These are phyloP conservation scores for Flueggea neowawraea DNA, from an alignment of 441 rosid species.

Conservation along the genomic window DNA sequence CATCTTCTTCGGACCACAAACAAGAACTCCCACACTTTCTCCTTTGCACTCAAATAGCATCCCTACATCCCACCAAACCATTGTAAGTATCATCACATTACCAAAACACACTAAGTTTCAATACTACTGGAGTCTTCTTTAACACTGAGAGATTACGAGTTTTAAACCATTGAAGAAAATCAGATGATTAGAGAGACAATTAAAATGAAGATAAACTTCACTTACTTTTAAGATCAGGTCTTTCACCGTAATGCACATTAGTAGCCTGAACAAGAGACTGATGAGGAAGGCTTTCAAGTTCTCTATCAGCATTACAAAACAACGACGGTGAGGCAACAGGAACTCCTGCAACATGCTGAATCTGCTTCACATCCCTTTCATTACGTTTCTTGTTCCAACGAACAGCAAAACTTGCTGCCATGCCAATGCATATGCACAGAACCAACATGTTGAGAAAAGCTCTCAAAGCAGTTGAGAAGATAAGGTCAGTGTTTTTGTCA, in stretches of 20 bases:
- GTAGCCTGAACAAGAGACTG: constrained; percentile 48
- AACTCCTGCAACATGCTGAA: constrained; percentile 31
- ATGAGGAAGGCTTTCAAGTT: constrained; percentile 58
- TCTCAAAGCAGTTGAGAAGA: constrained; percentile 28
- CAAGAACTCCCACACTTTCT: constrained; percentile 64
- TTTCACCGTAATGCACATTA: constrained; percentile 50
- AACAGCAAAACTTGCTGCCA: constrained; percentile 48
- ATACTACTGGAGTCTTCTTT: too few species aligned
- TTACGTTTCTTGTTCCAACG: constrained; percentile 52
- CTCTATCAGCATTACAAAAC: constrained; percentile 29
- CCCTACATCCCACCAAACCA: constrained; percentile 20
- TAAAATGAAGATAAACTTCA: neutral
- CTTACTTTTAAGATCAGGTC: constrained; percentile 78
- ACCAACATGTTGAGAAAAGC: constrained; percentile 37
- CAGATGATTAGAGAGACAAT: too few species aligned
- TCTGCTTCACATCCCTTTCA: constrained; percentile 33
- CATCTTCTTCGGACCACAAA: constrained; percentile 75
- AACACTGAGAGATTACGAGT: too few species aligned
- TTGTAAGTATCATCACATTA: too few species aligned
- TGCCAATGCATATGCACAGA: constrained; percentile 40
- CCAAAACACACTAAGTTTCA: neutral
- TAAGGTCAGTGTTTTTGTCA: constrained; percentile 32
- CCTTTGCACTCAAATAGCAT: constrained; percentile 40
- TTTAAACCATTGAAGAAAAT: too few species aligned
- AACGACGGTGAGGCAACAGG: constrained; percentile 23